Evolutionary conservation across 2,329 filamentous ascomycete species (phyloP).

Genomic region (Botryotinia calthae): DNA sequence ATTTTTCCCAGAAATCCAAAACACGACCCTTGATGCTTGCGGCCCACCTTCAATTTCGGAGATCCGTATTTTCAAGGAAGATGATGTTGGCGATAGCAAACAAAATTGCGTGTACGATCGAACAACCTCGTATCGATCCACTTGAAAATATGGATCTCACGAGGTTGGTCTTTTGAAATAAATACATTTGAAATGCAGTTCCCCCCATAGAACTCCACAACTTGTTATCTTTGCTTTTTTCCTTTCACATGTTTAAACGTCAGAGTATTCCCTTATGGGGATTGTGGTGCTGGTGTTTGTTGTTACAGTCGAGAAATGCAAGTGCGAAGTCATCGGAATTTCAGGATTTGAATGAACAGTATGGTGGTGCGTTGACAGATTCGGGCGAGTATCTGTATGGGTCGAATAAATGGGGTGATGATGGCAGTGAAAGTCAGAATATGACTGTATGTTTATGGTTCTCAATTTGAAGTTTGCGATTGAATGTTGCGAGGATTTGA

Average conservation of each 20-base stretch:
- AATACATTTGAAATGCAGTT: background rate
- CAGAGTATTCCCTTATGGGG: background rate
- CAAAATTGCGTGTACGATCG: background rate
- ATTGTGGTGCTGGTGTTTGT: background rate
- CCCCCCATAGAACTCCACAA: background rate
- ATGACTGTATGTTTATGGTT: constrained; percentile 11
- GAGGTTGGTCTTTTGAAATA: background rate
- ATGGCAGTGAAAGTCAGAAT: constrained; percentile 19
- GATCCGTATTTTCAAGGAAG: background rate
- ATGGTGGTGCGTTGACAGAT: constrained; percentile 13
- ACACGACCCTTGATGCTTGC: background rate
- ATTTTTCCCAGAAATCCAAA: background rate
- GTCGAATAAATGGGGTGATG: constrained; percentile 18
- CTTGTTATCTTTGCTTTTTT: background rate
- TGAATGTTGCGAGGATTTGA: background rate
- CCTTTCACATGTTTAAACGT: constrained; percentile 9
- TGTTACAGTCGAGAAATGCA: background rate
- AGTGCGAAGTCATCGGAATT: background rate
- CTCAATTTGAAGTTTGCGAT: background rate
- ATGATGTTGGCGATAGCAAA: background rate
- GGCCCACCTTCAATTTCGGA: constrained; percentile 7
- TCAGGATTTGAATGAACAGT: constrained; percentile 2
- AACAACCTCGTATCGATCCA: background rate
- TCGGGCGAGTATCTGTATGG: constrained; percentile 11
- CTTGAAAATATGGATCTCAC: background rate